Conservation (phyloP, 1,284 basidiomycete species). For the Somion occarium region DNA sequence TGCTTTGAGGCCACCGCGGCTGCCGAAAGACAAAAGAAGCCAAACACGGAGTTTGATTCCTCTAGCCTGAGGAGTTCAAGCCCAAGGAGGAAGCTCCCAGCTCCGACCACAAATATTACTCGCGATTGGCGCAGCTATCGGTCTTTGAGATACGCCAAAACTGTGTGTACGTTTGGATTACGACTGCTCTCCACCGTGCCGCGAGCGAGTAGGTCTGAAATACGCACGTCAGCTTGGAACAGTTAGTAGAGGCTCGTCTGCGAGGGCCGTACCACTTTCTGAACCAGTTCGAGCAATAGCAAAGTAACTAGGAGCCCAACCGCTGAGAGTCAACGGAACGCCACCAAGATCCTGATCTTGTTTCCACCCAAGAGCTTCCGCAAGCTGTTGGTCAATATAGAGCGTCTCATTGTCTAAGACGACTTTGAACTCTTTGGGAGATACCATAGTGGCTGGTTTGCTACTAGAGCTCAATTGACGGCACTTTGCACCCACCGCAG, state of each 20-base stretch:
- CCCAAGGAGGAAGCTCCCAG: too few species aligned
- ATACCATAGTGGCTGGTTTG: too few species aligned
- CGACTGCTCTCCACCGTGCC: constrained; percentile 13
- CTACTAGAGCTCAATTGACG: not conserved
- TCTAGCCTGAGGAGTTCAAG: too few species aligned
- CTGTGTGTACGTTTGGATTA: constrained; percentile 8
- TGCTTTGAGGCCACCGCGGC: too few species aligned
- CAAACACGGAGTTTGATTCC: too few species aligned
- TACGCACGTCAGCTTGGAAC: too few species aligned
- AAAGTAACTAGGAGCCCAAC: constrained; percentile 21
- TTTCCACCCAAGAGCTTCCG: constrained; percentile 21
- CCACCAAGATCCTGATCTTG: too few species aligned
- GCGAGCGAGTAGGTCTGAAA: constrained; percentile 12
- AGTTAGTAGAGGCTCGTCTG: not conserved
- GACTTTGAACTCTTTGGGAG: constrained; percentile 19
- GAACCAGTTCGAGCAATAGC: constrained; percentile 19
- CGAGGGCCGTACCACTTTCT: constrained; percentile 16
- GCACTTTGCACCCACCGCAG: not conserved
- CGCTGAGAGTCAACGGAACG: constrained; percentile 16
- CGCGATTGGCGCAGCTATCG: too few species aligned
- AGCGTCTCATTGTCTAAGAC: constrained; percentile 21
- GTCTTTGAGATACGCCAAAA: constrained; percentile 16
- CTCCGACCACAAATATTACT: too few species aligned
- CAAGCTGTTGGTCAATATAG: constrained; percentile 18
- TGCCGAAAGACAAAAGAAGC: too few species aligned